Conservation (phyloP, 495 filamentous ascomycete genomes). For the Delitschia confertaspora region DNA sequence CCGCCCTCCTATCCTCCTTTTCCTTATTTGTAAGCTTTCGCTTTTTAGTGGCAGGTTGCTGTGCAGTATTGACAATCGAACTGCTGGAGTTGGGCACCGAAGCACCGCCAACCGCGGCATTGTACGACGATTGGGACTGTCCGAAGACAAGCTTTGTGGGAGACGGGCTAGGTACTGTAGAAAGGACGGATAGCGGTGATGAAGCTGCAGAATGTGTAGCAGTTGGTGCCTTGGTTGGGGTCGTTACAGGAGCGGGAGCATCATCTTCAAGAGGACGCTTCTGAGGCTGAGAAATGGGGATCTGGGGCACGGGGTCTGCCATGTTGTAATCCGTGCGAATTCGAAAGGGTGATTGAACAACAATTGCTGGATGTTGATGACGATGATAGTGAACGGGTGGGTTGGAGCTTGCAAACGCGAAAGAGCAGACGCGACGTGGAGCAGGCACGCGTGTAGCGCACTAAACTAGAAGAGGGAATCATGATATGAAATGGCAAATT, state of each 20-base stretch:
- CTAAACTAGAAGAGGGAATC: no score
- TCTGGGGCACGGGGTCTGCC: constrained; percentile 6
- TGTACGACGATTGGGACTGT: constrained; percentile 17
- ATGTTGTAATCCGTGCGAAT: constrained; percentile 3
- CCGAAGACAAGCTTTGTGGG: constrained; percentile 2
- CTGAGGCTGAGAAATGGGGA: constrained; percentile 5
- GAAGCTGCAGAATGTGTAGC: constrained; percentile 2
- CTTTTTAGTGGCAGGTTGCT: constrained; percentile 23
- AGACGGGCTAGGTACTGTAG: constrained; percentile 24
- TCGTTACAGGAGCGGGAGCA: constrained; percentile 3
- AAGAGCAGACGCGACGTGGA: constrained; percentile 13
- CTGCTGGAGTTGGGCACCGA: neutral
- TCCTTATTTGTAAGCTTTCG: constrained; percentile 20
- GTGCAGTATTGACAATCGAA: constrained; percentile 1
- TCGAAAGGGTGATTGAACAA: neutral
- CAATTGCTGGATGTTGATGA: constrained; percentile 3
- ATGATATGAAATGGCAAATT: no score
- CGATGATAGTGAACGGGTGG: constrained; percentile 1
- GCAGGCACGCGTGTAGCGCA: no score
- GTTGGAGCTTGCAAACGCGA: neutral
- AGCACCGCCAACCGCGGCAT: constrained; percentile 8
- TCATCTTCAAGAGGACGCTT: constrained; percentile 19
- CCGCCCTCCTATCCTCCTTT: constrained; percentile 7
- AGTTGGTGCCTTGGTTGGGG: constrained; percentile 8
- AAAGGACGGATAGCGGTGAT: constrained; percentile 29